Percentiles rank a stretch among this genome's conserved stretches.
phyloP scores from a whole-genome alignment of 441 rosid genomes.

The Gossypium aridum region DNA sequence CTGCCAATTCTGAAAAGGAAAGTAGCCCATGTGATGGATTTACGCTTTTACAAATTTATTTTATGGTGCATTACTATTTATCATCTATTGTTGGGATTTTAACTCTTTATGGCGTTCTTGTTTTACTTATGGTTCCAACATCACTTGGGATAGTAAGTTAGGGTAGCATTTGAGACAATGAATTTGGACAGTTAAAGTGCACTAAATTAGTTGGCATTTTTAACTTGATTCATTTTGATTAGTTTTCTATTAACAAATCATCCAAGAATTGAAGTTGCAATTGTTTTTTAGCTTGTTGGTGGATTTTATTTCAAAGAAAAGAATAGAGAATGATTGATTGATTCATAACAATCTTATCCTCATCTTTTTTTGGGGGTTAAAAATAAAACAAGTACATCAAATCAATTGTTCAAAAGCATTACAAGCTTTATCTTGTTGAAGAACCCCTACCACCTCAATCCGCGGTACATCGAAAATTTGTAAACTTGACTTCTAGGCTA shows the following conservation, averaged over 20 bases:
- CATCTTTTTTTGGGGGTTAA: too few species aligned
- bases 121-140: background rate
- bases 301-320: background rate
- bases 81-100: background rate
- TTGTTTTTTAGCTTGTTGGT: background rate
- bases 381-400: too few species aligned
- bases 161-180: background rate
- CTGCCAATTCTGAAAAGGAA: background rate
- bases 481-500: background rate
- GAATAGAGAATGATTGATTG: background rate
- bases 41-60: background rate
- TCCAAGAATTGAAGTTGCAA: background rate
- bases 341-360: too few species aligned
- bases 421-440: too few species aligned
- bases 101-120: background rate
- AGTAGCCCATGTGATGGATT: slow-evolving; percentile 1
- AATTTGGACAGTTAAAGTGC: background rate
- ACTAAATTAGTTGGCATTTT: background rate
- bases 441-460: too few species aligned
- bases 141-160: background rate
- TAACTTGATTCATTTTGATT: background rate
- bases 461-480: background rate
- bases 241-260: background rate
- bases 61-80: background rate
- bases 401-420: too few species aligned